Evolutionary conservation across 2,329 filamentous ascomycete species (phyloP), one percentile per base, ranked within the genome.

Genomic region (Alternaria conjuncta): DNA sequence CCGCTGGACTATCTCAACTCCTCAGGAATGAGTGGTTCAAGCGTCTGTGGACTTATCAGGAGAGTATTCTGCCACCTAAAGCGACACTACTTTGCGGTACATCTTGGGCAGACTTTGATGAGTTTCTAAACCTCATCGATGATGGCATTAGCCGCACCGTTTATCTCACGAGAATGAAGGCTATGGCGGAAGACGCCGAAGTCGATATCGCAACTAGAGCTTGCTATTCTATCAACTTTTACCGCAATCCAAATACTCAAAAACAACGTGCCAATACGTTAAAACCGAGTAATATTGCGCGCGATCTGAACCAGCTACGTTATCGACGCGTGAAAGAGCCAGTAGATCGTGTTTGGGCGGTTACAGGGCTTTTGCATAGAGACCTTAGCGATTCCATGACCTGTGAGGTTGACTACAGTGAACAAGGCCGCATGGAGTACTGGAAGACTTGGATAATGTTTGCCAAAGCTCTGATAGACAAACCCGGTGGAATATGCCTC

Each of bases 401-500:
- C 23, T 25, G 7, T 25, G 23, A 1, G 0, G 25, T 20, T 20
- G 25, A 50, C 46, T 50, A 50, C 25, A 50, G 46, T 4, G 10
- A n/a, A 18, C 1, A 9, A 13, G 46, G 10, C 9, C 46, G 46
- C 2, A 1, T 13, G 1, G 10, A 13, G 0, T 30, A 50, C 3
- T 50, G 46, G 46, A 50, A 50, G 3, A 50, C 46, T 1, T 30
- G 46, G 46, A 50, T 12, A 5, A 1, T 36, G 4, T n/a, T 36
- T n/a, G 4, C 32, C 32, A 36, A 36, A 1, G 15, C 32, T 36
- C 7, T 36, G 0, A n/a, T 36, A 7, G 0, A 9, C 8, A 0
- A 2, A n/a, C 4, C 13, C 1, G 32, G 32, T 9, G 32, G 15
- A n/a, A 9, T 36, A 1, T 0, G 0, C 0, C 15, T 36, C 8